Evolutionary conservation across 2,329 filamentous ascomycete genomes (phyloP), one percentile per base, ranked within the genome.

Genomic region (Trichoderma brevicompactum): DNA sequence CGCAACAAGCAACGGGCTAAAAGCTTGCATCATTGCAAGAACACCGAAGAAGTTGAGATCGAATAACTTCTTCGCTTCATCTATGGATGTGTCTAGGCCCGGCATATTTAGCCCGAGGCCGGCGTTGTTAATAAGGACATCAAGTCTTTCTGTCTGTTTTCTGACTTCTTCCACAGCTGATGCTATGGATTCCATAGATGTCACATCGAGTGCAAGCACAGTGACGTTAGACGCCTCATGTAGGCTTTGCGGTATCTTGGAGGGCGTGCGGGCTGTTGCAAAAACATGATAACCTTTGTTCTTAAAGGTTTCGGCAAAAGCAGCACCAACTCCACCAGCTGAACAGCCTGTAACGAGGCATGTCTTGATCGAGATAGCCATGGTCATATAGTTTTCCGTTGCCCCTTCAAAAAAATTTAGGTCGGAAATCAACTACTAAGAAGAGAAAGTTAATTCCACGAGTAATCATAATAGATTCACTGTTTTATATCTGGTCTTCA

Each of bases 331-430:
- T 19, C 74, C 71, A 9, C 74, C 74, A 12, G 74, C 73, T 0
- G 74, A 76, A 68, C 76, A 78, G 65, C 76, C 76, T 1, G 76
- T 77, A n/a, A 78, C 68, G 3, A 78, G 67, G 13, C 77, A 71
- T 1, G 71, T 74, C 19, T 69, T 70, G 32, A 32, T 48, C 17
- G 46, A 38, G 46, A 58, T 15, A 46, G 62, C 32, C 65, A 68
- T 69, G 62, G 48, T 28, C 38, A 17, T 8, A 17, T 9, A 2
- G n/a, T 17, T 48, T 28, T 28, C 23, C 23, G 23, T 28, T 28
- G 23, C 23, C 23, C n/a, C n/a, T n/a, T n/a, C n/a, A n/a, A n/a
- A n/a, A n/a, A n/a, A n/a, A n/a, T n/a, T n/a, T n/a, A n/a, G n/a
- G n/a, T n/a, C n/a, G n/a, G n/a, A n/a, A n/a, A n/a, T n/a, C n/a